These are phyloP conservation scores for Emydomyces testavorans DNA, from an alignment of 2,329 filamentous ascomycete genomes.

Conservation along the genomic window DNA sequence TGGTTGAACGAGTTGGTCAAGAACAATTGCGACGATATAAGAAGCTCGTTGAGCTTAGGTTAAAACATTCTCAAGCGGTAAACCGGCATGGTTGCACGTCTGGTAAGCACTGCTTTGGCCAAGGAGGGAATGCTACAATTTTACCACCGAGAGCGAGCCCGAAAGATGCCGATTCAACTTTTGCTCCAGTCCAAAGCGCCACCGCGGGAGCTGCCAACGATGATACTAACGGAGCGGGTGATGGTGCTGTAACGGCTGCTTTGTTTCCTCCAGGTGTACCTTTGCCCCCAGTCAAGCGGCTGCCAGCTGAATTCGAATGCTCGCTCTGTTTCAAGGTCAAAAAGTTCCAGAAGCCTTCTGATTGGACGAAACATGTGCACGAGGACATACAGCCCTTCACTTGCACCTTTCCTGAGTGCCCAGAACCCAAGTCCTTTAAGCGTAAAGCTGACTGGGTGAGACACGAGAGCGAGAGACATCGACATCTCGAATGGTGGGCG, in stretches of 20 bases:
- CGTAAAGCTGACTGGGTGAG: conserved; percentile 92
- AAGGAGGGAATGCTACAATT: conserved; percentile 54
- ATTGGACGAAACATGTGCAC: conserved; percentile 94
- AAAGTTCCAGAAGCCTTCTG: conserved; percentile 79
- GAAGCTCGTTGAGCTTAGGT: conserved; percentile 55
- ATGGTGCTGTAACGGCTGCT: conserved; percentile 57
- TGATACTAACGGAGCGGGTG: conserved; percentile 55
- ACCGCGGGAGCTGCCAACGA: conserved; percentile 48
- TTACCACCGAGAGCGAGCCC: conserved; percentile 44
- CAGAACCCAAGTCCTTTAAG: conserved; percentile 83
- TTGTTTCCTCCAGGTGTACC: conserved; percentile 73
- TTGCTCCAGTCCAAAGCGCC: conserved; percentile 42
- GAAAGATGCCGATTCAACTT: conserved; percentile 48
- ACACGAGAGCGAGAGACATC: conserved; percentile 83
- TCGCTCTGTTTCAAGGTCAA: conserved; percentile 75
- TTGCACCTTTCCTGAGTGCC: conserved; percentile 75
- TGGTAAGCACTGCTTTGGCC: conserved; percentile 50
- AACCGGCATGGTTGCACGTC: conserved; percentile 49
- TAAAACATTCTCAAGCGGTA: conserved; percentile 56
- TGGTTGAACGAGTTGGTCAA: conserved; percentile 70
- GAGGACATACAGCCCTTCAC: conserved; percentile 90
- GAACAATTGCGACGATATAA: conserved; percentile 75
- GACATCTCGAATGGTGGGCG: conserved; percentile 82
- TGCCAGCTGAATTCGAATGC: conserved; percentile 85
- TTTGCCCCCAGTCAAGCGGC: conserved; percentile 60